Percentiles rank a stretch among this genome's conserved stretches.
Evolutionary conservation across 1,284 basidiomycete species (phyloP).

Genomic region (Garcileccinum viscosum): DNA sequence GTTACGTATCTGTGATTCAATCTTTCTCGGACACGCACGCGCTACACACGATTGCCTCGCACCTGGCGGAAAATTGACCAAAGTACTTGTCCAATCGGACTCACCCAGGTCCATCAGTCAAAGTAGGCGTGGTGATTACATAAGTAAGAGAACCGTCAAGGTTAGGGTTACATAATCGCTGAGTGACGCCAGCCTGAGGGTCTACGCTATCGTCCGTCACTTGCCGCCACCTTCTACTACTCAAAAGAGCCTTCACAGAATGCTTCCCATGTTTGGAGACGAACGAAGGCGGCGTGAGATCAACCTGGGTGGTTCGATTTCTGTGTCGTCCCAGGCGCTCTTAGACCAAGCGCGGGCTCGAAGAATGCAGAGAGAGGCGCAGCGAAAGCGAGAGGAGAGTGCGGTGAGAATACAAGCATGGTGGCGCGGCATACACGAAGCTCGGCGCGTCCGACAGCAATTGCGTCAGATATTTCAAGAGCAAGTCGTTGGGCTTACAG

Average conservation of each 20-base stretch:
- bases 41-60: too few species aligned
- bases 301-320: constrained; percentile 74
- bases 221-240: not conserved
- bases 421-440: constrained; percentile 61
- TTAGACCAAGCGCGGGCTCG: constrained; percentile 65
- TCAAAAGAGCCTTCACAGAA: constrained; percentile 1
- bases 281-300: constrained; percentile 62
- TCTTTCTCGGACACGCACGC: too few species aligned
- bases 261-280: constrained; percentile 41
- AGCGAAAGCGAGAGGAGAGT: constrained; percentile 59
- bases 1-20: too few species aligned
- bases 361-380: constrained; percentile 62
- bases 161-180: constrained; percentile 22
- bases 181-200: constrained; percentile 12
- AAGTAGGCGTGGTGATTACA: too few species aligned
- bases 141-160: not conserved
- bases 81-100: too few species aligned
- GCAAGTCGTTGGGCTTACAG: constrained; percentile 58
- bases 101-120: too few species aligned
- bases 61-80: too few species aligned
- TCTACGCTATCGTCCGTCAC: not conserved
- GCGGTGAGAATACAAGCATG: constrained; percentile 71
- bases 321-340: constrained; percentile 60
- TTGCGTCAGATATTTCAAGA: constrained; percentile 43
- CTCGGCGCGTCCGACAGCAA: constrained; percentile 45